Conservation (phyloP, 148 eudicot species). For the Rhododendron griersonianum region DNA sequence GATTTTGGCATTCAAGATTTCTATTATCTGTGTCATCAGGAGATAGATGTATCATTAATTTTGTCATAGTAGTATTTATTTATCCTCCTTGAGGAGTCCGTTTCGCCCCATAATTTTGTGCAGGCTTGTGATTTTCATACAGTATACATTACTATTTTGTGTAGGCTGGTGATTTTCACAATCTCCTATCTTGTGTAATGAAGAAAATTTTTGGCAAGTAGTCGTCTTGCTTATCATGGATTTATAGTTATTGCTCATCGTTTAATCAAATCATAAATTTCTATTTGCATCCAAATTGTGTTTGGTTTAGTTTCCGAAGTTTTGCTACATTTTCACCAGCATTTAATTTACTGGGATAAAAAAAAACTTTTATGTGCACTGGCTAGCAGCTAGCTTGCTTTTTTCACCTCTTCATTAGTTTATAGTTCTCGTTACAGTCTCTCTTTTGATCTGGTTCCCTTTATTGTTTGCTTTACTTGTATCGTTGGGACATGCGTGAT, state of each 20-base stretch:
- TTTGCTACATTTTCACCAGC: background rate
- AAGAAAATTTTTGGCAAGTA: background rate
- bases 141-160: background rate
- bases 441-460: too few species aligned
- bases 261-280: background rate
- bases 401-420: too few species aligned
- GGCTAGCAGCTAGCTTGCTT: too few species aligned
- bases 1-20: conserved; percentile 4
- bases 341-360: background rate
- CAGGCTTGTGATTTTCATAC: background rate
- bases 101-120: too few species aligned
- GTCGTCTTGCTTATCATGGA: background rate
- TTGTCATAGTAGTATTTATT: background rate
- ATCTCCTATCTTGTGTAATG: too few species aligned
- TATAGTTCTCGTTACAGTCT: too few species aligned
- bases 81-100: background rate
- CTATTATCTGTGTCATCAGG: background rate
- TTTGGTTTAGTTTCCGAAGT: background rate
- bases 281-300: background rate
- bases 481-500: too few species aligned
- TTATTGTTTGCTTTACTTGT: too few species aligned
- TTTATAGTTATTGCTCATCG: background rate
- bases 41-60: background rate
- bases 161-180: background rate
- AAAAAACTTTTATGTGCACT: too few species aligned